Conservation (phyloP, 2,329 filamentous ascomycete species). For the Bimuria novae-zelandiae region DNA sequence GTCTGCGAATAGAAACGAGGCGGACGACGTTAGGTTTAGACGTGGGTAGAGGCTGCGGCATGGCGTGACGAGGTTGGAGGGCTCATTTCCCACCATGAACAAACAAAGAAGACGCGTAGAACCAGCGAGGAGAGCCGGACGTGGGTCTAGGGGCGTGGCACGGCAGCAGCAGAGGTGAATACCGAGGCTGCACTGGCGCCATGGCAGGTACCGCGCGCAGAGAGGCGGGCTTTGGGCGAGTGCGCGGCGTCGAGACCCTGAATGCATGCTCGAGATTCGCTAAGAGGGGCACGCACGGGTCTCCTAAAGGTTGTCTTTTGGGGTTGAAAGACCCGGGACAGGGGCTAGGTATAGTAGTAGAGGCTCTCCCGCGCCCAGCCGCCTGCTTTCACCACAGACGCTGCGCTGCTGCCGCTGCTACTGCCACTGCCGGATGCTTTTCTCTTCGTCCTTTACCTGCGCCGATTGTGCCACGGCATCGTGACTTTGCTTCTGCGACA, state of each 20-base stretch:
- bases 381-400: slow-evolving; percentile 2
- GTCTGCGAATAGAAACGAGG: background rate
- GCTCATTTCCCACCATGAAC: slow-evolving; percentile 1
- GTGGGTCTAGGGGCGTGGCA: background rate
- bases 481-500: background rate
- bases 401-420: background rate
- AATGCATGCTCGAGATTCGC: background rate
- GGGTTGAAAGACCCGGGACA: no score
- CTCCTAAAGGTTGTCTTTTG: no score
- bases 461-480: no score
- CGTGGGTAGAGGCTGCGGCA: slow-evolving; percentile 1
- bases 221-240: background rate
- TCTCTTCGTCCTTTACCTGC: slow-evolving; percentile 1
- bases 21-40: background rate
- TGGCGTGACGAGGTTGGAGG: slow-evolving; percentile 4
- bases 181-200: no score
- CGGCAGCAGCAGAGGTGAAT: no score
- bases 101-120: slow-evolving; percentile 14
- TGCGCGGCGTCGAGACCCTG: background rate
- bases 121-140: background rate
- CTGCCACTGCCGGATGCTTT: background rate
- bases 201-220: background rate
- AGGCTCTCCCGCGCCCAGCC: background rate
- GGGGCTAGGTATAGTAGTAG: no score
- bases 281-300: background rate